Evolutionary conservation across 108 stramenopile species (phyloP).

Genomic region (Fragilaria crotonensis): DNA sequence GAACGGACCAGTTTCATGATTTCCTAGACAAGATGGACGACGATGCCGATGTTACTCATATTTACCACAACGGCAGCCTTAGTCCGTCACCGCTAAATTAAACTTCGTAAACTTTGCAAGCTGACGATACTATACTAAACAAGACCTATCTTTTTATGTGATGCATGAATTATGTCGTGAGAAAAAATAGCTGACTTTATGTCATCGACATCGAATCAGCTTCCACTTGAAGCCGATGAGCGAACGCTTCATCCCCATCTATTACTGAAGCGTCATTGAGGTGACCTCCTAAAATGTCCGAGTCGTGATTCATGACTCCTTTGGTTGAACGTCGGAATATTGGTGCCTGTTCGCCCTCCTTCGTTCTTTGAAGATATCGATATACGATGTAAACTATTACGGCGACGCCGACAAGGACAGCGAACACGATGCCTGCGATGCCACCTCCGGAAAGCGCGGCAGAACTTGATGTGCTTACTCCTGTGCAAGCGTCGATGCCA

Average conservation of each 20-base stretch:
- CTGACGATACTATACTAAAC: too few species aligned
- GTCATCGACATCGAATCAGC: neutral
- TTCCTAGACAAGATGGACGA: slow-evolving; percentile 56
- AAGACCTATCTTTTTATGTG: too few species aligned
- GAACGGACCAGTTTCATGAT: slow-evolving; percentile 34
- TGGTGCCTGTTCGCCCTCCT: neutral
- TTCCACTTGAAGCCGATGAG: neutral
- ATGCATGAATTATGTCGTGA: too few species aligned
- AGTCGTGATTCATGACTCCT: neutral
- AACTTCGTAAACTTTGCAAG: too few species aligned
- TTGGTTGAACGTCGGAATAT: neutral
- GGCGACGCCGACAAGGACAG: neutral
- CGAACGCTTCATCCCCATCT: neutral
- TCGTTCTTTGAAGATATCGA: neutral
- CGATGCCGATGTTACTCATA: slow-evolving; percentile 59
- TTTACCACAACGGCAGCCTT: slow-evolving; percentile 69
- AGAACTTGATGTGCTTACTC: slow-evolving; percentile 7
- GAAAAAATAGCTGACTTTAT: too few species aligned
- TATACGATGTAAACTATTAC: neutral
- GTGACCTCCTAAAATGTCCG: neutral
- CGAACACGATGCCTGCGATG: slow-evolving; percentile 20
- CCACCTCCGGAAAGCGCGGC: slow-evolving; percentile 16
- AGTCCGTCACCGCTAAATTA: too few species aligned
- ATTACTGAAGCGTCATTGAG: neutral
- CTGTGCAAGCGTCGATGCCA: slow-evolving; percentile 27